Evolutionary conservation across 1,284 basidiomycete genomes (phyloP).

Genomic region (Neonothopanus nambi): DNA sequence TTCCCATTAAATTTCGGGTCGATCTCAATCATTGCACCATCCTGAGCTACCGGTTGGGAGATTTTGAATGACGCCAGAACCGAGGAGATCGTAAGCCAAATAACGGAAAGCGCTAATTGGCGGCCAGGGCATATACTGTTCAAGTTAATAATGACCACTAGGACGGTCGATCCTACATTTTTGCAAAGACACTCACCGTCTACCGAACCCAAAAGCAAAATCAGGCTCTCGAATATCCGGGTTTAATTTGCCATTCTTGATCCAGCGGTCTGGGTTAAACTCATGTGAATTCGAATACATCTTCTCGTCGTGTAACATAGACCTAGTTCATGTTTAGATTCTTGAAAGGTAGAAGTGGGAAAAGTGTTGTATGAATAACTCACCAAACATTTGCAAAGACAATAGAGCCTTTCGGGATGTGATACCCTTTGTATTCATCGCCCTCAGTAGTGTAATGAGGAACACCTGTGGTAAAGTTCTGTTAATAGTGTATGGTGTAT

Average conservation of each 20-base stretch:
- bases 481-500: not conserved
- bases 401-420: slow-evolving; percentile 15
- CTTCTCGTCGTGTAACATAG: too few relatives aligned
- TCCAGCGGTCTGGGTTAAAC: too few relatives aligned
- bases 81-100: not conserved
- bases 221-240: too few relatives aligned
- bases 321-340: too few relatives aligned
- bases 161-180: not conserved
- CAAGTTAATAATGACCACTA: not conserved
- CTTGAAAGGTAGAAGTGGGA: too few relatives aligned
- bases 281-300: too few relatives aligned
- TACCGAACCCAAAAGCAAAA: too few relatives aligned
- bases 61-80: not conserved
- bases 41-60: not conserved
- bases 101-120: too few relatives aligned
- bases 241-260: too few relatives aligned
- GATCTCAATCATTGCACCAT: not conserved
- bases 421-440: slow-evolving; percentile 18
- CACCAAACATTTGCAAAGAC: slow-evolving; percentile 15
- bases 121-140: slow-evolving; percentile 7
- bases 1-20: not conserved
- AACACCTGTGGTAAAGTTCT: too few relatives aligned
- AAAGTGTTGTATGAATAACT: too few relatives aligned
- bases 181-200: too few relatives aligned
- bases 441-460: slow-evolving; percentile 9